Conservation (phyloP, 2,329 filamentous ascomycete species). For the Ramularia endophylla region DNA sequence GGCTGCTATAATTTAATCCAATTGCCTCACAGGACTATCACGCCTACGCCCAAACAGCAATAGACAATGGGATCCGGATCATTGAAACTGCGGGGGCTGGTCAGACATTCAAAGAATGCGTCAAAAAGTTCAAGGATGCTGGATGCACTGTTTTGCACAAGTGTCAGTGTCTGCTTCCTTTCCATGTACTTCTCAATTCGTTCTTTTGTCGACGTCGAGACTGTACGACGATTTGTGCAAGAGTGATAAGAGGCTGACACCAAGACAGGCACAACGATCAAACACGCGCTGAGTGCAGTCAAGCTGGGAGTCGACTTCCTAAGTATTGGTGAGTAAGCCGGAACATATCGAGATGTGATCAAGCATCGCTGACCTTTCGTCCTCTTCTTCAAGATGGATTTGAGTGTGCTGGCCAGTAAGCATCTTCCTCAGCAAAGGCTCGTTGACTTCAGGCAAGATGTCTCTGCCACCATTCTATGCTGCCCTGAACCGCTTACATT, state of each 20-base stretch:
- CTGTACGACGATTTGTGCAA: too few species aligned
- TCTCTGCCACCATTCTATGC: too few species aligned
- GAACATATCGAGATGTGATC: too few species aligned
- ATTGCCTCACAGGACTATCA: constrained; percentile 56
- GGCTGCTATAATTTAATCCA: not conserved
- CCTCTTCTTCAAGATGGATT: too few species aligned
- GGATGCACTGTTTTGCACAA: constrained; percentile 82
- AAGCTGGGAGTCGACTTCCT: constrained; percentile 95
- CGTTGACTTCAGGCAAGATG: too few species aligned
- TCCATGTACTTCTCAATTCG: too few species aligned
- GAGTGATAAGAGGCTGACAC: too few species aligned
- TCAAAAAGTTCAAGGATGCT: constrained; percentile 74
- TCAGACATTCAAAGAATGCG: constrained; percentile 81
- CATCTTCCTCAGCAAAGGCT: too few species aligned
- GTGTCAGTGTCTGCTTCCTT: constrained; percentile 43
- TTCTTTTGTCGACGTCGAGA: too few species aligned
- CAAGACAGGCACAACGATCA: constrained; percentile 63
- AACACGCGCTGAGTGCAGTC: constrained; percentile 83
- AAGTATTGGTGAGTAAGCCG: too few species aligned
- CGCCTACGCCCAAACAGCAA: constrained; percentile 82
- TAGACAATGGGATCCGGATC: constrained; percentile 83
- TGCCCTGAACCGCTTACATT: too few species aligned
- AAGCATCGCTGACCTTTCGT: too few species aligned
- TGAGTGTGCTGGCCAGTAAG: constrained; percentile 89
- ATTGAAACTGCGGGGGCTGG: constrained; percentile 92